Evolutionary conservation across 768 basidiomycete species (phyloP).

Genomic region (Cystofilobasidium macerans): DNA sequence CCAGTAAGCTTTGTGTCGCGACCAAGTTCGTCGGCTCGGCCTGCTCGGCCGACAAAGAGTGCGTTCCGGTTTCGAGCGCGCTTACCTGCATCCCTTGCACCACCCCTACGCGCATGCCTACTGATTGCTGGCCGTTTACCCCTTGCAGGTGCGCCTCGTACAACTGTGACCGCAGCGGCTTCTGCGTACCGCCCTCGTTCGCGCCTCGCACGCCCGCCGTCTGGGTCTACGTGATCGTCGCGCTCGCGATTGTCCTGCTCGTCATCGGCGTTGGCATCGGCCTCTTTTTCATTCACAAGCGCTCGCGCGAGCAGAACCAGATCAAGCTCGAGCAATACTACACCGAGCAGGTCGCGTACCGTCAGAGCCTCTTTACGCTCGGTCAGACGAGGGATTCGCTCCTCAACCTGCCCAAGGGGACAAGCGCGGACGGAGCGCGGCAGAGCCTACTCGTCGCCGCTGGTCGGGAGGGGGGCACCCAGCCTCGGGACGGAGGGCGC

Average conservation of each 20-base stretch:
- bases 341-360: constrained; percentile 47
- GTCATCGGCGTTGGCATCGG: constrained; percentile 60
- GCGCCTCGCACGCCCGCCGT: constrained; percentile 52
- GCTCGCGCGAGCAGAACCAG: constrained; percentile 61
- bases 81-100: not conserved
- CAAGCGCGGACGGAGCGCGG: constrained; percentile 12
- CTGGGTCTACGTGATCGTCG: constrained; percentile 65
- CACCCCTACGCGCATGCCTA: too few relatives aligned
- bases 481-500: too few relatives aligned
- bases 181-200: constrained; percentile 55
- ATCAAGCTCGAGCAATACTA: constrained; percentile 80
- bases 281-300: constrained; percentile 60
- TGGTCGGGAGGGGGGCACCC: not conserved
- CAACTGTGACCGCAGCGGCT: constrained; percentile 55
- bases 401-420: constrained; percentile 19
- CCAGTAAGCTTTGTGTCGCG: constrained; percentile 49
- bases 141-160: constrained; percentile 55
- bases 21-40: constrained; percentile 49
- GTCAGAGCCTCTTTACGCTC: constrained; percentile 22
- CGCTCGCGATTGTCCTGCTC: constrained; percentile 58
- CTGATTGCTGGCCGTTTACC: not conserved
- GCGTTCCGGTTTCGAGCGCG: constrained; percentile 11
- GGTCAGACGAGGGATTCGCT: constrained; percentile 21
- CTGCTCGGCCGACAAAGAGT: constrained; percentile 54
- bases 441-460: constrained; percentile 15